Evolutionary conservation across 441 rosid species (phyloP), one percentile per base, ranked within the genome.

Genomic region (Kokia cookei): DNA sequence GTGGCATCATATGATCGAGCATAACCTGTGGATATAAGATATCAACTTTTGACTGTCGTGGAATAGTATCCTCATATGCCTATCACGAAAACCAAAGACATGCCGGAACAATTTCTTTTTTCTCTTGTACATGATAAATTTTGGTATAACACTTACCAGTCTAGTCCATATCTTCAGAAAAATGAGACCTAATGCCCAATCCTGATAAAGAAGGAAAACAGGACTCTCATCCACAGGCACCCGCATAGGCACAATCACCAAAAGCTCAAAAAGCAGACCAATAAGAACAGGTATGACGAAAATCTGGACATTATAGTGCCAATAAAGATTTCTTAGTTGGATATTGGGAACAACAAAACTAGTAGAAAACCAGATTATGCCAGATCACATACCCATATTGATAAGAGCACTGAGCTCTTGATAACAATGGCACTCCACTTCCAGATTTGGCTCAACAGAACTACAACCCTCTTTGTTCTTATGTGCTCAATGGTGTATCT

Each of bases 151-250:
- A 81, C 91, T 91, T 65, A 92, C 99, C 85, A 93, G 83, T 83
- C 94, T 85, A 37, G 97, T 96, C 97, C 99, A 96, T 74, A 96
- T 92, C 89, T 96, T 96, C 43, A 96, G 91, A 78, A 96, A 92
- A 77, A 96, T 90, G 40, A 96, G 90, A 55, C 99, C 99, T 66
- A 96, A 84, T 42, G 99, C 97, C 99, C 99, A 96, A 76, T 96
- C 98, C 81, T 96, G 99, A 86, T 96, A 96, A 63, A 93, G 82
- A 72, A 96, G 96, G 83, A 96, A 96, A 76, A 96, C 97, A 6
- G 97, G 99, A 78, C 97, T 96, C 84, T 96, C 99, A 73, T 96
- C 98, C 67, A 92, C 97, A n/a, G 97, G 99, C 67, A 96, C 99
- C 73, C 99, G 85, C 97, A 96, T 87, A 4, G 99, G 99, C 68